These are phyloP conservation scores for Wickerhamiella brachini DNA, from an alignment of 805 yeast species.

Conservation along the genomic window DNA sequence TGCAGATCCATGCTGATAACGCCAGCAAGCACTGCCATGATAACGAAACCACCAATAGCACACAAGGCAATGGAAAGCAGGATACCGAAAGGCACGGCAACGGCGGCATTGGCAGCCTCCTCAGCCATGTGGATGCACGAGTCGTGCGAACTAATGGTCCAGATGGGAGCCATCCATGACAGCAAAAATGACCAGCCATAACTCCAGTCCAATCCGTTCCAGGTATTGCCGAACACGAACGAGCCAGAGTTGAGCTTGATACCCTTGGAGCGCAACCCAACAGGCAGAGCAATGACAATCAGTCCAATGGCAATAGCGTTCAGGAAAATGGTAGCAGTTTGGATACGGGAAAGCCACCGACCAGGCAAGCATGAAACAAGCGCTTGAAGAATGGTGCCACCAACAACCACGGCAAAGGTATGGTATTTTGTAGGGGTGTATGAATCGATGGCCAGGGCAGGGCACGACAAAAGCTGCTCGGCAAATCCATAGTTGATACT, in stretches of 20 bases:
- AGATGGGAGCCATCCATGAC: conserved; percentile 45
- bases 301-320: conserved; percentile 39
- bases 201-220: conserved; percentile 49
- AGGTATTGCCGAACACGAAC: conserved; percentile 38
- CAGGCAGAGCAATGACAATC: conserved; percentile 47
- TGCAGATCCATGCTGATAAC: conserved; percentile 9
- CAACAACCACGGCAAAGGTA: conserved; percentile 51
- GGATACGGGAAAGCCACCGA: conserved; percentile 40
- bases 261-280: conserved; percentile 26
- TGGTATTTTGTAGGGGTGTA: conserved; percentile 34
- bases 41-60: conserved; percentile 17
- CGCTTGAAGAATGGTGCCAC: conserved; percentile 40
- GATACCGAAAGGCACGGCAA: conserved; percentile 54
- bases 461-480: conserved; percentile 32
- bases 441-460: conserved; percentile 34
- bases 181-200: conserved; percentile 43
- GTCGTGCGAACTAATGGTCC: conserved; percentile 37
- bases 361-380: conserved; percentile 42
- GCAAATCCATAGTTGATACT: conserved; percentile 61
- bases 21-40: conserved; percentile 15
- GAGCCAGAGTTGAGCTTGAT: conserved; percentile 32
- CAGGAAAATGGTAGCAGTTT: conserved; percentile 39
- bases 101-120: conserved; percentile 48
- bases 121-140: conserved; percentile 52
- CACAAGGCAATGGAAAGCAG: conserved; percentile 38